Base-by-base conservation (phyloP, 805 yeast species). In the Yarrowia sp. region DNA sequence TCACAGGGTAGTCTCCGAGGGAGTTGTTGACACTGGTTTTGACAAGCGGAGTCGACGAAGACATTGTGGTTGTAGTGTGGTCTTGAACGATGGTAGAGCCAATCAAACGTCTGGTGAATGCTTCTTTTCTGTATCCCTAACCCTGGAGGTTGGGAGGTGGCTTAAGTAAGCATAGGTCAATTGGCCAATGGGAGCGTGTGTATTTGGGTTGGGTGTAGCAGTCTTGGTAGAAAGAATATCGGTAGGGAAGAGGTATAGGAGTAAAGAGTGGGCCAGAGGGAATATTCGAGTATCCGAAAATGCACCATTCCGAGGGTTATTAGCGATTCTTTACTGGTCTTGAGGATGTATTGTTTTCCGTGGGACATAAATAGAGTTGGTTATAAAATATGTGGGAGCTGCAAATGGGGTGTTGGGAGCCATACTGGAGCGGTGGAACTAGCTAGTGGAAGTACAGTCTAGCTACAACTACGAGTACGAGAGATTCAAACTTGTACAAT, bases 11-110 rank as follows among this genome's bases (percentile, higher is more conserved):
- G 10, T 54, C 61, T n/a, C 61, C 61, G 61, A 26, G 26, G 46
- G 61, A 54, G 61, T 54, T 26, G 61, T 54, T 54, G 61, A 54
- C 61, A 17, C 61, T 54, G 35, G 61, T 54, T 38, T 54, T 54
- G 61, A 54, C 61, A 54, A 54, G 10, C 61, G 61, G 61, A 54
- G 61, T 54, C 46, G 61, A 36, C 61, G 61, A 54, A 54, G 61
- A 54, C 61, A 54, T 54, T 36, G 46, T 54, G 46, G 46, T 36
- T 35, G 61, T 54, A 36, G 61, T 54, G 44, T 36, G 46, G 61
- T 54, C 58, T 51, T 51, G 61, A 38, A 54, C 46, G 35, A 33
- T 54, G 61, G 24, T 54, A n/a, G 61, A 54, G 61, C 61, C 61
- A 54, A 54, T 54, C 61, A 54, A 36, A 54, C 61, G 40, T 33